phyloP scores from a whole-genome alignment of 2,329 filamentous ascomycete genomes.

The Sarocladiaceae sp. region DNA sequence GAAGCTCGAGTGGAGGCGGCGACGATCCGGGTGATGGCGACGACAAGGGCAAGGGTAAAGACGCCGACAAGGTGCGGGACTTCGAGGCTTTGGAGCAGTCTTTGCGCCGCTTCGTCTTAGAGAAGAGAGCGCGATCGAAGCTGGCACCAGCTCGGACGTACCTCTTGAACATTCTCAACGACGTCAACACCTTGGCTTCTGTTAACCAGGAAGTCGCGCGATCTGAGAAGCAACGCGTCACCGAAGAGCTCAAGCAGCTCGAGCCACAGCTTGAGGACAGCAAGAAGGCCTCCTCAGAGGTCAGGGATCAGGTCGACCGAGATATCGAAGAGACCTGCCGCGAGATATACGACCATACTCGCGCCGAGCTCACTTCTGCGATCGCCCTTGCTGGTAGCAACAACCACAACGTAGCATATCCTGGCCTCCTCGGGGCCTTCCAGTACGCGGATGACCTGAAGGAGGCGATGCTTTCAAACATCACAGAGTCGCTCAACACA shows the following conservation, averaged over 20 bases:
- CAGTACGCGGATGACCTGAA: slow-evolving; percentile 92
- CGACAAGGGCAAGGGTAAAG: slow-evolving; percentile 76
- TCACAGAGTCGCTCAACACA: slow-evolving; percentile 69
- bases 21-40: slow-evolving; percentile 55
- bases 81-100: slow-evolving; percentile 89
- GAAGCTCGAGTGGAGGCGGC: slow-evolving; percentile 48
- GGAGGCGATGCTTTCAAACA: slow-evolving; percentile 83
- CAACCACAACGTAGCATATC: slow-evolving; percentile 80
- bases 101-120: slow-evolving; percentile 85
- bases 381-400: slow-evolving; percentile 73
- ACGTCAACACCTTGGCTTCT: slow-evolving; percentile 75
- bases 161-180: slow-evolving; percentile 85
- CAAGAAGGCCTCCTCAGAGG: slow-evolving; percentile 72
- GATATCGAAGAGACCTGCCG: slow-evolving; percentile 82
- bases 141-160: slow-evolving; percentile 94
- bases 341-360: slow-evolving; percentile 80
- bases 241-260: slow-evolving; percentile 72
- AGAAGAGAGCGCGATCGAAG: slow-evolving; percentile 93
- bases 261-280: slow-evolving; percentile 83
- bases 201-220: slow-evolving; percentile 87
- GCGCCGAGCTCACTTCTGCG: slow-evolving; percentile 67
- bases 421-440: slow-evolving; percentile 79
- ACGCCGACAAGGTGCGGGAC: slow-evolving; percentile 81
- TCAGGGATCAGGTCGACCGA: slow-evolving; percentile 75
- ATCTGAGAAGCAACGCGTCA: slow-evolving; percentile 79